These are phyloP conservation scores for Rhynchospora pubera DNA, from an alignment of 176 grass and related monocot genomes.

Conservation along the genomic window DNA sequence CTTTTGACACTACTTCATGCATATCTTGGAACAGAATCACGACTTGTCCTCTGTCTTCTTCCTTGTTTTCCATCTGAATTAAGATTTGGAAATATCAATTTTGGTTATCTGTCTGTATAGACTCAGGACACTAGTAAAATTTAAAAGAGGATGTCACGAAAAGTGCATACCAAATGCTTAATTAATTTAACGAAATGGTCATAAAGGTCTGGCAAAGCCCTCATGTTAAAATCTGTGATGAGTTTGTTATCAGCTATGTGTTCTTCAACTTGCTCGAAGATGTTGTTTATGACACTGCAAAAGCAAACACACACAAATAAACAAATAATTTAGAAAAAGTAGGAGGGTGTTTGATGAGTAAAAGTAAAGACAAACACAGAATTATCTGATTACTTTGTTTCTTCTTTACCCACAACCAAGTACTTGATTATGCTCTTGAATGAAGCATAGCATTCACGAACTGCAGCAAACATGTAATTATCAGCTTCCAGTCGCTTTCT, in stretches of 20 bases:
- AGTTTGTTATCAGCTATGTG: conserved; percentile 33
- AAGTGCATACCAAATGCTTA: conserved; percentile 55
- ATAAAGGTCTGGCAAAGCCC: conserved; percentile 55
- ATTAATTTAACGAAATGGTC: conserved; percentile 81
- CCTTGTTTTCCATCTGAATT: conserved; percentile 52
- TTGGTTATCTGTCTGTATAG: conserved; percentile 8
- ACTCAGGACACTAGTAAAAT: neutral
- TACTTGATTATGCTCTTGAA: conserved; percentile 72
- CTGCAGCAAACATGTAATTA: conserved; percentile 68
- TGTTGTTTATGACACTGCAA: conserved; percentile 56
- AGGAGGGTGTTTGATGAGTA: conserved; percentile 9
- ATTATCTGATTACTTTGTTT: conserved; percentile 49
- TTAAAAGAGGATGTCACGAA: conserved; percentile 11
- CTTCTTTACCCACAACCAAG: conserved; percentile 47
- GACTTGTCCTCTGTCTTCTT: conserved; percentile 54
- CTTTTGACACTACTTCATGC: conserved; percentile 89
- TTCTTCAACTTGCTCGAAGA: conserved; percentile 51
- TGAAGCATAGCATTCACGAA: conserved; percentile 88
- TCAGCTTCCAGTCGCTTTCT: conserved; percentile 67
- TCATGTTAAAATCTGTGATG: conserved; percentile 58
- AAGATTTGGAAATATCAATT: conserved; percentile 15
- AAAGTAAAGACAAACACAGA: conserved; percentile 9
- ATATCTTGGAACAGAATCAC: conserved; percentile 88
- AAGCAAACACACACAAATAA: conserved; percentile 14
- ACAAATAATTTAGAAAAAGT: neutral